Conservation (phyloP, 768 basidiomycete species). For the Fomitopsis serialis region DNA sequence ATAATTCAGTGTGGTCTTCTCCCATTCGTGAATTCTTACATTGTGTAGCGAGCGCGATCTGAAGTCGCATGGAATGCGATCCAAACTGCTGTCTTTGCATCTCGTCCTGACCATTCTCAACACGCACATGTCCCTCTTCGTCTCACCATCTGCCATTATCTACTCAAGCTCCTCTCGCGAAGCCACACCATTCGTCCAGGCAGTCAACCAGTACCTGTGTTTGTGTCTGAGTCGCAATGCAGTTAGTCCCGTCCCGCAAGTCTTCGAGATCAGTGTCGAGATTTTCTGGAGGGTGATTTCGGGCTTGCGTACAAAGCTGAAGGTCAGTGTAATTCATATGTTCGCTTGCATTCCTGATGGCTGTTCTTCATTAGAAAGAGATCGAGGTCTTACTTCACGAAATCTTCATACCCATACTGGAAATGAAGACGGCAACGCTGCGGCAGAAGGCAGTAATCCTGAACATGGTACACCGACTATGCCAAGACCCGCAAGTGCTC, state of each 20-base stretch:
- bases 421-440: slow-evolving; percentile 94
- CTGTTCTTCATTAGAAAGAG: slow-evolving; percentile 69
- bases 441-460: slow-evolving; percentile 94
- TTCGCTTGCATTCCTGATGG: not conserved
- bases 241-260: slow-evolving; percentile 90
- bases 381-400: slow-evolving; percentile 98
- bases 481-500: slow-evolving; percentile 94
- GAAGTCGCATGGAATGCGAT: slow-evolving; percentile 96
- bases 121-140: slow-evolving; percentile 86
- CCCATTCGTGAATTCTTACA: not conserved
- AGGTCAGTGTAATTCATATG: slow-evolving; percentile 45
- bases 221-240: slow-evolving; percentile 91
- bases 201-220: slow-evolving; percentile 94
- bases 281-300: slow-evolving; percentile 97
- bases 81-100: slow-evolving; percentile 90
- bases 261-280: slow-evolving; percentile 97
- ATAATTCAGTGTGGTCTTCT: not conserved
- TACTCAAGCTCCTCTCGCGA: slow-evolving; percentile 88
- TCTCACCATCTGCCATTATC: slow-evolving; percentile 84
- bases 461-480: slow-evolving; percentile 80
- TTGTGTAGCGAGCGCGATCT: slow-evolving; percentile 84
- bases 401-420: slow-evolving; percentile 96
- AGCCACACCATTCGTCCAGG: slow-evolving; percentile 85
- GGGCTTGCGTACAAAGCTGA: slow-evolving; percentile 91
- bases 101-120: slow-evolving; percentile 89